Percentiles rank a stretch among this genome's conserved stretches.
Conservation (phyloP, 768 basidiomycete genomes). For the Rhodotorula babjevae region DNA sequence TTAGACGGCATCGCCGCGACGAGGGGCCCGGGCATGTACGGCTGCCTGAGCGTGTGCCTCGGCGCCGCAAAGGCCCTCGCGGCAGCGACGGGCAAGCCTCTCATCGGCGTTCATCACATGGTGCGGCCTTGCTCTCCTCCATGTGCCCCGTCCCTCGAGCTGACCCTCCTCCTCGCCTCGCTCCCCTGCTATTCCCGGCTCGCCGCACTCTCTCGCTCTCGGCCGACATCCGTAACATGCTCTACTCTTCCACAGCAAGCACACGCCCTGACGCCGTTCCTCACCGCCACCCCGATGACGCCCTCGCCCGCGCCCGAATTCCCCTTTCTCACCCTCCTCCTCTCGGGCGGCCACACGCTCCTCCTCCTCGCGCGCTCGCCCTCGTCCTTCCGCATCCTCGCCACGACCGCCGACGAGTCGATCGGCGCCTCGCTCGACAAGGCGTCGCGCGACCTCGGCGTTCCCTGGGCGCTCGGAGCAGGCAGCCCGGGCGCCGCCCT, state of each 20-base stretch:
- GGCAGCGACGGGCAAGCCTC: conserved; percentile 66
- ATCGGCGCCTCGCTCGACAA: conserved; percentile 40
- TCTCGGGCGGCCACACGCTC: conserved; percentile 93
- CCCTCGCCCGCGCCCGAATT: conserved; percentile 64
- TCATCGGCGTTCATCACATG: conserved; percentile 91
- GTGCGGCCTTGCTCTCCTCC: conserved; percentile 49
- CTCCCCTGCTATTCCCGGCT: too few relatives aligned
- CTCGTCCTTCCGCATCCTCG: conserved; percentile 36
- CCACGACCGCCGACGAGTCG: conserved; percentile 38
- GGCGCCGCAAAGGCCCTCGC: conserved; percentile 83
- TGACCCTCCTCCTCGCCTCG: too few relatives aligned
- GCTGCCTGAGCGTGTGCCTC: conserved; percentile 71
- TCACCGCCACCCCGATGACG: conserved; percentile 67
- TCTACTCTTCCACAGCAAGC: conserved; percentile 62
- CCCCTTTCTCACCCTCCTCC: conserved; percentile 80
- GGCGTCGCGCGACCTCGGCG: conserved; percentile 58
- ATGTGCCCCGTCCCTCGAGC: too few relatives aligned
- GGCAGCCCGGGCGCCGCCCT: conserved; percentile 66
- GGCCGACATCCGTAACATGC: too few relatives aligned
- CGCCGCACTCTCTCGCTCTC: too few relatives aligned
- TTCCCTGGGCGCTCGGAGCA: conserved; percentile 56
- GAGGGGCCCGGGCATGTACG: conserved; percentile 66
- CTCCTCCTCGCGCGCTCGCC: conserved; percentile 62
- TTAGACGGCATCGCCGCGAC: conserved; percentile 88
- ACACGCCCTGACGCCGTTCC: conserved; percentile 74